Percentiles rank a stretch among this genome's conserved stretches.
phyloP scores from a whole-genome alignment of 345 rosid species.

The Excoecaria cochinchinensis region DNA sequence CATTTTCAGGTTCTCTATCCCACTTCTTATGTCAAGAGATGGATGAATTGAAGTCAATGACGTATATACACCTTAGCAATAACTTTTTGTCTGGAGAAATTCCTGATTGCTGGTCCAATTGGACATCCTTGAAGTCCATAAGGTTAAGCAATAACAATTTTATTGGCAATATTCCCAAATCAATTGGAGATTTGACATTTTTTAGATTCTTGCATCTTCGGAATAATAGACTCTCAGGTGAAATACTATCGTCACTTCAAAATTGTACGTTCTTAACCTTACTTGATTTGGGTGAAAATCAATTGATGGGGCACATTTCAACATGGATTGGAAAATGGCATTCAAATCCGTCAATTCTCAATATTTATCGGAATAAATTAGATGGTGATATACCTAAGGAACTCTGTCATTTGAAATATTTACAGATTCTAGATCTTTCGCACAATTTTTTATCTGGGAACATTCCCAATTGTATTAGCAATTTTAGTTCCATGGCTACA shows the following conservation, averaged over 20 bases:
- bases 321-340: background rate
- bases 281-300: too few species aligned
- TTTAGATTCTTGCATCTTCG: slow-evolving; percentile 3
- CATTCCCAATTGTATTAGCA: slow-evolving; percentile 12
- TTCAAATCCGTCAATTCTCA: slow-evolving; percentile 1
- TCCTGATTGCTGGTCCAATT: slow-evolving; percentile 22
- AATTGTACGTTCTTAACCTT: background rate
- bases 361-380: slow-evolving; percentile 11
- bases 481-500: slow-evolving; percentile 1
- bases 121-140: background rate
- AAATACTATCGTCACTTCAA: slow-evolving; percentile 1
- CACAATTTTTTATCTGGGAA: background rate
- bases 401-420: background rate
- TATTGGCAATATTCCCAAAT: slow-evolving; percentile 9
- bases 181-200: slow-evolving; percentile 7
- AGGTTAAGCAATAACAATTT: slow-evolving; percentile 1
- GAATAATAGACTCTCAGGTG: slow-evolving; percentile 8
- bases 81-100: slow-evolving; percentile 13
- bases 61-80: background rate
- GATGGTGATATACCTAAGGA: background rate
- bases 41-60: background rate
- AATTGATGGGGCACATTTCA: slow-evolving; percentile 7
- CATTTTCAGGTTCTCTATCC: slow-evolving; percentile 14
- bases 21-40: background rate
- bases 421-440: slow-evolving; percentile 15